Evolutionary conservation across 139 green algal genomes (phyloP).

Genomic region (Spirogloea muscicola): DNA sequence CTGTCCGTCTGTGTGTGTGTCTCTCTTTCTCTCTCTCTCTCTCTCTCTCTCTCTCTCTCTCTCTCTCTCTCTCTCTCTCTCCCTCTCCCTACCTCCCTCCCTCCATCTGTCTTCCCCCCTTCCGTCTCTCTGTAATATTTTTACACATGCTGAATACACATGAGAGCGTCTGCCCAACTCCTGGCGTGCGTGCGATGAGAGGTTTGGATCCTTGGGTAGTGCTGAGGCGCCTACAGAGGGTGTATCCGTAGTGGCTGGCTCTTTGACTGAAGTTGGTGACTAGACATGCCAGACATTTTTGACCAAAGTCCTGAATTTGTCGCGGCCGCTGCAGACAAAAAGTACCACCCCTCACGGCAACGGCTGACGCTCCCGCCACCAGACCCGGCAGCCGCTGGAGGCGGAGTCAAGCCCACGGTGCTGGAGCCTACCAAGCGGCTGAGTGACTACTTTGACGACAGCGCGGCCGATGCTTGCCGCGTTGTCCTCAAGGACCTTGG

Average conservation of each 20-base stretch:
- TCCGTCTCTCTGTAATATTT: not conserved
- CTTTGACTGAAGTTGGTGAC: not conserved
- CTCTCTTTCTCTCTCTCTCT: no score
- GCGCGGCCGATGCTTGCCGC: constrained; percentile 46
- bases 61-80: constrained; percentile 16
- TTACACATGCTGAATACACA: not conserved
- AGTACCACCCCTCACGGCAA: constrained; percentile 40
- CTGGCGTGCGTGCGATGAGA: not conserved
- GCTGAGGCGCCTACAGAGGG: not conserved
- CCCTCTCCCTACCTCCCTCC: not conserved
- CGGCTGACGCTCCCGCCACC: constrained; percentile 24
- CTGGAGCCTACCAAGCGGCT: constrained; percentile 39
- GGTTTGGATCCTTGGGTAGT: not conserved
- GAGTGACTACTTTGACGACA: constrained; percentile 37
- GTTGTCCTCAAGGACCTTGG: constrained; percentile 88
- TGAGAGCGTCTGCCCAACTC: not conserved
- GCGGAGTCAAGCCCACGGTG: constrained; percentile 5
- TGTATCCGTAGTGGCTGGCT: not conserved
- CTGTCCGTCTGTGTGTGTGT: no score
- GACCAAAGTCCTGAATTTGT: not conserved
- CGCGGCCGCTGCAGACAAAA: constrained; percentile 22
- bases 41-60: not conserved
- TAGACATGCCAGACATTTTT: not conserved
- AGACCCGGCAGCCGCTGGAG: not conserved
- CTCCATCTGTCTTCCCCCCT: not conserved